Base-by-base conservation (phyloP, 495 filamentous ascomycete genomes). In the Neurospora hispaniola region DNA sequence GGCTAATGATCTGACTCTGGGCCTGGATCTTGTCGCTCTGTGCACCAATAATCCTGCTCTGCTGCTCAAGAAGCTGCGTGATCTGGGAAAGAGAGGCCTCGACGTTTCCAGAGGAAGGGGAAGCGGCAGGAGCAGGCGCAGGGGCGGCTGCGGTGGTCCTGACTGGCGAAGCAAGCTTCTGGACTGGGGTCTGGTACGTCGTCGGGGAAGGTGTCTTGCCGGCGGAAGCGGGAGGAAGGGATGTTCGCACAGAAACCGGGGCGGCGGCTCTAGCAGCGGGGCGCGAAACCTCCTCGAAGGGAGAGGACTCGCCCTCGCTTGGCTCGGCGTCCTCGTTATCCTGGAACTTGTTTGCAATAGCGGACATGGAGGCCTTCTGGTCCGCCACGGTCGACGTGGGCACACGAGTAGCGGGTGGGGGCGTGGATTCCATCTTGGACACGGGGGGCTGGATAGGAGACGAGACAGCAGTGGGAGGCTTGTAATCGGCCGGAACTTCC, bases 231-330 rank as follows among this genome's bases (percentile, higher is more conserved):
- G 54, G 54, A 62, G 54, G 54, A 7, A 62, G 23, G 18, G 54
- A 38, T 66, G 54, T 66, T 27, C 38, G 42, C 23, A 74, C 71
- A 2, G 74, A 74, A 69, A 75, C 69, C 4, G 80, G 75, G 43
- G 77, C 75, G 59, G 79, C 73, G 42, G 79, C 76, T 48, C 83
- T 81, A 69, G 84, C 80, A 3, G 78, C 70, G 10, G 85, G 85
- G 76, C 92, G 92, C n/a, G 91, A 75, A 23, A 93, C 85, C 76
- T 95, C 92, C 78, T 97, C 92, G 77, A 97, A 97, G 81, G 90
- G 92, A 5, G 92, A 94, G 14, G 87, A 85, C 54, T 66, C 54
- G 54, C 54, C 54, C 54, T 66, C 54, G 3, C 54, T 66, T 66
- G 27, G 54, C 66, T 93, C 92, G 70, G 90, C 89, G 44, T 80